Evolutionary conservation across 768 basidiomycete species (phyloP).

Genomic region (Suillus subalutaceus): DNA sequence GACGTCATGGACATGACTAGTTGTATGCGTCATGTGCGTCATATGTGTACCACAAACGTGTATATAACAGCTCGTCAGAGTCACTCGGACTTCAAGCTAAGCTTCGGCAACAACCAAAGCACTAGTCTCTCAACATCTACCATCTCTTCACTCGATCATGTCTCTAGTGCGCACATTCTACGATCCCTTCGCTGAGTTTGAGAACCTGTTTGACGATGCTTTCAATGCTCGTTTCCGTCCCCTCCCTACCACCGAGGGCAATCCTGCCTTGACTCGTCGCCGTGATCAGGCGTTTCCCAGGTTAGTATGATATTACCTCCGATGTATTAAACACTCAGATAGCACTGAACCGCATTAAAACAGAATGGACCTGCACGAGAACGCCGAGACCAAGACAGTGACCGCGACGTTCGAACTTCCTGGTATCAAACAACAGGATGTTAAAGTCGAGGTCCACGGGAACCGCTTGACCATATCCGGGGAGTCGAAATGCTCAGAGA

Average conservation of each 20-base stretch:
- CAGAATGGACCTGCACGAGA: conserved; percentile 61
- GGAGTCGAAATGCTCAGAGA: conserved; percentile 39
- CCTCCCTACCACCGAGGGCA: no score
- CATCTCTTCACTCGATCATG: conserved; percentile 18
- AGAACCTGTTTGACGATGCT: conserved; percentile 45
- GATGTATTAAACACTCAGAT: no score
- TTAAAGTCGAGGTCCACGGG: conserved; percentile 53
- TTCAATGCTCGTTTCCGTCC: conserved; percentile 28
- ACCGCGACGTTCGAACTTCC: conserved; percentile 63
- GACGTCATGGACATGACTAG: no score
- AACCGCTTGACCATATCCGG: conserved; percentile 55
- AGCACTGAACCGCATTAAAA: no score
- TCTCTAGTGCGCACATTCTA: conserved; percentile 30
- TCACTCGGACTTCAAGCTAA: no score
- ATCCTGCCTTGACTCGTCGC: no score
- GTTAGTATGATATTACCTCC: no score
- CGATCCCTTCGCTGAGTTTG: conserved; percentile 43
- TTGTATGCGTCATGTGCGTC: no score
- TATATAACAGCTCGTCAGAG: no score
- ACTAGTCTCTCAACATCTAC: neutral
- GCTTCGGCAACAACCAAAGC: no score
- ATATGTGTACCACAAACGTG: neutral
- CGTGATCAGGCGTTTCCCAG: no score
- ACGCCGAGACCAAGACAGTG: conserved; percentile 47
- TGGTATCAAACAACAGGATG: conserved; percentile 53